Evolutionary conservation across 257 asterid genomes (phyloP).

Genomic region (Echium plantagineum): DNA sequence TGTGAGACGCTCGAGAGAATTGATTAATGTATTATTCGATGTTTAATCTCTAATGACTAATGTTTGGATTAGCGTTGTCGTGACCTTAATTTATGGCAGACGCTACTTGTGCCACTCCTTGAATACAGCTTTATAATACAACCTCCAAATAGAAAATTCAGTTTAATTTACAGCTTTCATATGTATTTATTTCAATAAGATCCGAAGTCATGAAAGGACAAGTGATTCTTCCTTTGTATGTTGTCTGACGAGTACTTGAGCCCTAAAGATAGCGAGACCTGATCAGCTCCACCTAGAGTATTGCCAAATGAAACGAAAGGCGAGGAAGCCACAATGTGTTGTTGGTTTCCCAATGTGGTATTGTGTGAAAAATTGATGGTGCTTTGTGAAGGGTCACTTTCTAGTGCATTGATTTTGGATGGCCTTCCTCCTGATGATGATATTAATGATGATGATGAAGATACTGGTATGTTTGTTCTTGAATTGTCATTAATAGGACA

Average conservation of each 20-base stretch:
- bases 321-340: neutral
- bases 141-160: no score
- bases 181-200: slow-evolving; percentile 15
- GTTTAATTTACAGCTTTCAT: no score
- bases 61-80: no score
- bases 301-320: slow-evolving; percentile 15
- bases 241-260: slow-evolving; percentile 36
- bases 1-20: no score
- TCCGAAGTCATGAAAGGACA: slow-evolving; percentile 31
- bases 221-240: no score
- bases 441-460: slow-evolving; percentile 1
- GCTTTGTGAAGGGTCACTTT: slow-evolving; percentile 36
- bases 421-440: slow-evolving; percentile 12
- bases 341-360: slow-evolving; percentile 31
- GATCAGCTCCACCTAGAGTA: slow-evolving; percentile 21
- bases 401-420: slow-evolving; percentile 29
- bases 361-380: slow-evolving; percentile 22
- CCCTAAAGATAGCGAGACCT: slow-evolving; percentile 64
- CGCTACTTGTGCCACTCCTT: no score
- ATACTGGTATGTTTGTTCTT: neutral
- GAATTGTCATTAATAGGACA: slow-evolving; percentile 3
- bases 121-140: no score
- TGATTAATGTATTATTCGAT: no score
- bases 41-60: no score
- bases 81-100: no score